These are phyloP conservation scores for Backusella sp. DNA, from an alignment of 192 early-diverging fungal species.

Conservation along the genomic window DNA sequence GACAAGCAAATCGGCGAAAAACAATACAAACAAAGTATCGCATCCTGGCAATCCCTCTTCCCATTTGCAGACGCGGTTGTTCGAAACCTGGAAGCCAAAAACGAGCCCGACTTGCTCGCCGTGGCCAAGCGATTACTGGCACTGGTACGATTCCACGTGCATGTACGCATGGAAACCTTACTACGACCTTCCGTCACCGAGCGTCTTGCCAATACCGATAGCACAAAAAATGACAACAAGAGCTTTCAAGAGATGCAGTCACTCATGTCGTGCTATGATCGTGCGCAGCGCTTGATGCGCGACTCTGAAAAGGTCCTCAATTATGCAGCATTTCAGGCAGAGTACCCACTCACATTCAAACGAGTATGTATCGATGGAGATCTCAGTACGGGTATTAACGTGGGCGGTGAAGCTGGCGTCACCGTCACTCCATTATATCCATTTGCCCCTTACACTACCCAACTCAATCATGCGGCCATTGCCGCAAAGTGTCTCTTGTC, in stretches of 20 bases:
- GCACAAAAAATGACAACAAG: slow-evolving; percentile 2
- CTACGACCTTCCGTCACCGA: not conserved
- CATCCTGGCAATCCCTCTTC: slow-evolving; percentile 15
- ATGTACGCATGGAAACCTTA: not conserved
- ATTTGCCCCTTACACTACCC: slow-evolving; percentile 15
- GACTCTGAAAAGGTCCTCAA: slow-evolving; percentile 20
- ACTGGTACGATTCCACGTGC: slow-evolving; percentile 19
- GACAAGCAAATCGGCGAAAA: slow-evolving; percentile 8
- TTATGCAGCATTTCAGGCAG: not conserved
- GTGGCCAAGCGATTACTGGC: slow-evolving; percentile 6
- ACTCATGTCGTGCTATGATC: slow-evolving; percentile 5
- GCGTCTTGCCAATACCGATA: not conserved
- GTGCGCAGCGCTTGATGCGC: slow-evolving; percentile 10
- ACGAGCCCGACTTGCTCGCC: slow-evolving; percentile 12
- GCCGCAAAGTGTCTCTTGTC: slow-evolving; percentile 26
- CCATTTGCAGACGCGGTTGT: slow-evolving; percentile 19
- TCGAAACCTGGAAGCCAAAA: slow-evolving; percentile 6
- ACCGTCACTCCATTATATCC: slow-evolving; percentile 18
- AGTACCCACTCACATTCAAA: slow-evolving; percentile 14
- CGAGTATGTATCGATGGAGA: slow-evolving; percentile 17
- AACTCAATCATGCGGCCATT: slow-evolving; percentile 26
- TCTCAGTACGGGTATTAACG: slow-evolving; percentile 12
- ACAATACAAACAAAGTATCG: not conserved
- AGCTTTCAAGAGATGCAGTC: not conserved
- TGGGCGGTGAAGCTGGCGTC: slow-evolving; percentile 29